Percentiles rank a stretch among this genome's conserved stretches.
These are phyloP conservation scores for Fusarium sp. DNA, from an alignment of 2,329 filamentous ascomycete genomes.

Conservation along the genomic window DNA sequence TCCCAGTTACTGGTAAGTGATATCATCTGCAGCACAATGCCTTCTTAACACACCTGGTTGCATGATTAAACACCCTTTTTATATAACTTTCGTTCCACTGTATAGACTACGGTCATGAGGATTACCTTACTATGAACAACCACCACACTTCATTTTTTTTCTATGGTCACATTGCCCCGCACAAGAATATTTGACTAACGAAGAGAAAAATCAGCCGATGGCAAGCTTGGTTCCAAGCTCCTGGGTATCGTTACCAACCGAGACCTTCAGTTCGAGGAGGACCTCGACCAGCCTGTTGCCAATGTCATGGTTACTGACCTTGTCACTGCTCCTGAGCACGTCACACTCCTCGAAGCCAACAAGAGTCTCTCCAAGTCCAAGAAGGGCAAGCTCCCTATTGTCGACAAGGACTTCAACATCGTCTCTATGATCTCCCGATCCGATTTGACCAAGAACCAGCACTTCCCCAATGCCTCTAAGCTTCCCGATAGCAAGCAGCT, in stretches of 20 bases:
- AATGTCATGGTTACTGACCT: conserved; percentile 97
- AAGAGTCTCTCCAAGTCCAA: conserved; percentile 92
- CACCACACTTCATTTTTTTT: conserved; percentile 33
- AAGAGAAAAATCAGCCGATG: conserved; percentile 74
- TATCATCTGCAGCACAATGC: conserved; percentile 26
- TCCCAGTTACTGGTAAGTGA: conserved; percentile 95
- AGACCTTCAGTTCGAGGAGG: conserved; percentile 95
- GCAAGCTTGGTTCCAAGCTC: conserved; percentile 93
- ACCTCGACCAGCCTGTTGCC: conserved; percentile 78
- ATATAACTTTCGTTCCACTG: conserved; percentile 99
- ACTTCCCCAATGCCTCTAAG: conserved; percentile 97
- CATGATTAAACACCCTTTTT: conserved; percentile 84
- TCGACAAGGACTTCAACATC: conserved; percentile 85
- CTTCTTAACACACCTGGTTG: conserved; percentile 49
- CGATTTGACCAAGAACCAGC: conserved; percentile 97
- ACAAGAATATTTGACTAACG: conserved; percentile 41
- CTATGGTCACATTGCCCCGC: conserved; percentile 16
- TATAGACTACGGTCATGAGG: conserved; percentile 88
- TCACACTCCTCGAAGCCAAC: conserved; percentile 90
- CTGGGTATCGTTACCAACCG: conserved; percentile 97
- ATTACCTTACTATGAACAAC: conserved; percentile 60
- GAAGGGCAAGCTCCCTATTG: conserved; percentile 97
- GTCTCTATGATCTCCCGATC: conserved; percentile 94
- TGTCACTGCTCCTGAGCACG: conserved; percentile 85
- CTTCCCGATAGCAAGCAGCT: conserved; percentile 97